A percentile compares a stretch with the other conserved stretches of the same genome.
phyloP scores from a whole-genome alignment of 768 basidiomycete genomes.

The Rhizopogon salebrosus region DNA sequence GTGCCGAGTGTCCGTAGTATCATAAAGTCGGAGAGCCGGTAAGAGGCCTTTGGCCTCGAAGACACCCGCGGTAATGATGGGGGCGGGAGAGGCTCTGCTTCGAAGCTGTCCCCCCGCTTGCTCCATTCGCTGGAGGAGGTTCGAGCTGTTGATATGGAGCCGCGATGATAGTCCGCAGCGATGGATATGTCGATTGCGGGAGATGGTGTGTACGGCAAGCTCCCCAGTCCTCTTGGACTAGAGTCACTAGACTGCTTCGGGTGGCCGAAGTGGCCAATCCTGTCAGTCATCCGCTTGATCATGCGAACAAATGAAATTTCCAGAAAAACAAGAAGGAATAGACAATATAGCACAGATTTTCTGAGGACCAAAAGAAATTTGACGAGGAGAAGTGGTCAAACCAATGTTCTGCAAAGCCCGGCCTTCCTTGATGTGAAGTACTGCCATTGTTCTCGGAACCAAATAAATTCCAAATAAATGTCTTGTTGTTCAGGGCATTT shows the following conservation, averaged over 20 bases:
- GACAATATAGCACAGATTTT: not conserved
- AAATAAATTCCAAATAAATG: not conserved
- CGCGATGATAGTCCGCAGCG: constrained; percentile 50
- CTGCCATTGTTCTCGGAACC: too few relatives aligned
- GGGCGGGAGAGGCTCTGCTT: constrained; percentile 29
- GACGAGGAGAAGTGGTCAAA: not conserved
- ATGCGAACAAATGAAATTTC: constrained; percentile 13
- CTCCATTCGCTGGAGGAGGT: constrained; percentile 55
- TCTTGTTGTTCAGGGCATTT: too few relatives aligned
- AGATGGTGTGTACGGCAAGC: not conserved
- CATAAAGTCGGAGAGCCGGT: constrained; percentile 71
- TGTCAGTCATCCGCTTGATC: constrained; percentile 50
- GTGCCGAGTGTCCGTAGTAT: constrained; percentile 86
- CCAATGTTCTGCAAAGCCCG: not conserved
- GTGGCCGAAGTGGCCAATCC: constrained; percentile 31
- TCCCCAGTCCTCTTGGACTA: not conserved
- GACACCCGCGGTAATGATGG: constrained; percentile 27
- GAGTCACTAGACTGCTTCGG: constrained; percentile 1
- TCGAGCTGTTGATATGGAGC: constrained; percentile 63
- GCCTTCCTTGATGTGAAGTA: too few relatives aligned
- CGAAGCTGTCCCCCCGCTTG: constrained; percentile 33
- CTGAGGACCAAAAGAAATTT: not conserved
- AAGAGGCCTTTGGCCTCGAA: constrained; percentile 56
- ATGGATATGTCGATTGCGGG: constrained; percentile 10
- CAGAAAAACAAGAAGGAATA: not conserved